Evolutionary conservation across 2,329 filamentous ascomycete genomes (phyloP).

Genomic region (Epichloe gansuensis): DNA sequence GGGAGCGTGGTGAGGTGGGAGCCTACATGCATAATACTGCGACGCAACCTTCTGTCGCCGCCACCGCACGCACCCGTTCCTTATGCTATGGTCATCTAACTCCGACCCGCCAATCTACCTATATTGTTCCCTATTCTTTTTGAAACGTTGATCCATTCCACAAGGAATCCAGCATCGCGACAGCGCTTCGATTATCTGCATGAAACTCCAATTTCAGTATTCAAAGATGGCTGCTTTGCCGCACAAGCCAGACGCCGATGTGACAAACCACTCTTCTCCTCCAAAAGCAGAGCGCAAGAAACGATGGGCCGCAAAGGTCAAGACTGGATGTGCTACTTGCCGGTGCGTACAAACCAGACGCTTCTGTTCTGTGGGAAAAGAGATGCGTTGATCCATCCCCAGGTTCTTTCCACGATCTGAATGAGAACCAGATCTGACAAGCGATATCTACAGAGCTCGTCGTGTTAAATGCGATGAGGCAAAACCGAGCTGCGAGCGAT

Average conservation of each 20-base stretch:
- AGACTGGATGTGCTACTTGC: conserved; percentile 6
- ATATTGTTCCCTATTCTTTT: background rate
- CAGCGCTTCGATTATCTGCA: background rate
- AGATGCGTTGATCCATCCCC: background rate
- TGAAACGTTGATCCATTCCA: background rate
- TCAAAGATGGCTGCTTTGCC: background rate
- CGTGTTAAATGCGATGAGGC: conserved; percentile 4
- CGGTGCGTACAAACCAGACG: background rate
- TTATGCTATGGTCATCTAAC: background rate
- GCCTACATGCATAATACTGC: background rate
- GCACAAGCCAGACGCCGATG: no score
- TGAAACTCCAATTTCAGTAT: background rate
- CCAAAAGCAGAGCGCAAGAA: conserved; percentile 1
- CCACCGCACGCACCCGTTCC: background rate
- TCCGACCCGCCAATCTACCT: no score
- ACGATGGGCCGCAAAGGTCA: conserved; percentile 5
- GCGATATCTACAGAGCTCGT: background rate
- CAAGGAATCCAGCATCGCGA: background rate
- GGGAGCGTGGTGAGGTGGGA: no score
- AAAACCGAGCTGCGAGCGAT: conserved; percentile 3
- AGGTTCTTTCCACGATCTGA: background rate
- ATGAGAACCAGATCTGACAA: background rate
- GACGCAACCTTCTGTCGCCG: background rate
- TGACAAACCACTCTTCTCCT: background rate
- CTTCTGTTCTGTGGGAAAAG: background rate